Evolutionary conservation across 1,139 yeast species (phyloP), one percentile per base, ranked within the genome.

Genomic region (Magnusiomyces tetraspermus): DNA sequence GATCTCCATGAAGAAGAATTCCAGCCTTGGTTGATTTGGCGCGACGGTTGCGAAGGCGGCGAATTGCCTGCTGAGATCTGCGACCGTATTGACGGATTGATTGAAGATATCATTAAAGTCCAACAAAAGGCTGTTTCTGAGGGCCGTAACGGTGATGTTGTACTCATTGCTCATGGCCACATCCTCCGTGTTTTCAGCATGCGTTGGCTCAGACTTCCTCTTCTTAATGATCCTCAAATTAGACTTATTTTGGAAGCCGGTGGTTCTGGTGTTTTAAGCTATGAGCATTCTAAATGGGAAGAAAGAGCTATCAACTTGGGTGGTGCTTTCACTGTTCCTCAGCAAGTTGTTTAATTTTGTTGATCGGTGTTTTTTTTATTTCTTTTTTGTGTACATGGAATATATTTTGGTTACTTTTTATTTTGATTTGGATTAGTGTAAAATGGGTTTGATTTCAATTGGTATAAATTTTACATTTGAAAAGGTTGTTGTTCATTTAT

Each of bases 161-260:
- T 89, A 57, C 82, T 89, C 19, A 85, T 89, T 56, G 97, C 92
- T 10, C 97, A 90, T 64, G 97, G 97, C 46, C 97, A 90, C 64
- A 85, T 90, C 52, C 74, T 90, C 60, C 81, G 97, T 63, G 85
- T 92, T 65, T 80, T 90, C 62, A 94, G 90, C 8, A 87, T 90
- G 37, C 73, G 96, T 58, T 90, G 97, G 97, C 80, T 86, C 31
- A 77, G 76, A 5, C 10, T 45, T 13, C 70, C 75, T 48, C 76
- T 75, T 17, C 73, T 85, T 56, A 68, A 75, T 58, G 71, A 68
- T 51, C 87, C 89, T 66, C 96, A 96, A 1, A 30, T 52, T 8
- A 80, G 82, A 58, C 81, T 88, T 65, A 74, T 90, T 69, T 74
- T 90, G 61, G 97, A 90, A 66, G 96, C 97, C 30, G 97, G 97